Conservation (phyloP, 495 filamentous ascomycete species). For the Aspergillus ostianus region DNA sequence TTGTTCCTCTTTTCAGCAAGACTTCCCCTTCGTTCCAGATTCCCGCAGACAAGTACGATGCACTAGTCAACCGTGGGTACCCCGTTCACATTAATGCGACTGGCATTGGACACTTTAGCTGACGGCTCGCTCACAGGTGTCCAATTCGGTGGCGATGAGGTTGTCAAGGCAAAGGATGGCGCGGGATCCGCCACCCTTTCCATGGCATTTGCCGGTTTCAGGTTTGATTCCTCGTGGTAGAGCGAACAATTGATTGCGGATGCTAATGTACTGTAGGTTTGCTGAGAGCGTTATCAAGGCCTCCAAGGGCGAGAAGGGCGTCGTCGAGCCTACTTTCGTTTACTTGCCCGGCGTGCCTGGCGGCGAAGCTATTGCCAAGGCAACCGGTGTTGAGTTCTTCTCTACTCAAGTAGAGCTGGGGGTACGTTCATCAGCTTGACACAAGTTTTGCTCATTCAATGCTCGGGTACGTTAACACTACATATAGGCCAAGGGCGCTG, state of each 20-base stretch:
- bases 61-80: constrained; percentile 75
- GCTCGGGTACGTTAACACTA: constrained; percentile 7
- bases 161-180: constrained; percentile 97
- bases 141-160: constrained; percentile 98
- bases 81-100: not conserved
- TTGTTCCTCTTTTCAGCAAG: constrained; percentile 95
- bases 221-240: constrained; percentile 50
- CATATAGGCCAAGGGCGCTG: constrained; percentile 70
- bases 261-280: constrained; percentile 59
- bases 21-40: constrained; percentile 75
- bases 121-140: constrained; percentile 54
- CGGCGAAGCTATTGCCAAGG: constrained; percentile 79
- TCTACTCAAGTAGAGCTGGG: constrained; percentile 93
- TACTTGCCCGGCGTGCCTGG: constrained; percentile 89
- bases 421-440: constrained; percentile 54
- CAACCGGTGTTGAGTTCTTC: constrained; percentile 87
- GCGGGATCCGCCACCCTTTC: constrained; percentile 92
- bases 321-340: constrained; percentile 91
- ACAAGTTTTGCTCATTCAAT: not conserved
- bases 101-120: not conserved
- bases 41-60: constrained; percentile 81
- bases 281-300: constrained; percentile 92
- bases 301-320: constrained; percentile 78
- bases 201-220: constrained; percentile 96
- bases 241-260: constrained; percentile 3